phyloP scores from a whole-genome alignment of 805 yeast species.

The Ogataea pignaliae region DNA sequence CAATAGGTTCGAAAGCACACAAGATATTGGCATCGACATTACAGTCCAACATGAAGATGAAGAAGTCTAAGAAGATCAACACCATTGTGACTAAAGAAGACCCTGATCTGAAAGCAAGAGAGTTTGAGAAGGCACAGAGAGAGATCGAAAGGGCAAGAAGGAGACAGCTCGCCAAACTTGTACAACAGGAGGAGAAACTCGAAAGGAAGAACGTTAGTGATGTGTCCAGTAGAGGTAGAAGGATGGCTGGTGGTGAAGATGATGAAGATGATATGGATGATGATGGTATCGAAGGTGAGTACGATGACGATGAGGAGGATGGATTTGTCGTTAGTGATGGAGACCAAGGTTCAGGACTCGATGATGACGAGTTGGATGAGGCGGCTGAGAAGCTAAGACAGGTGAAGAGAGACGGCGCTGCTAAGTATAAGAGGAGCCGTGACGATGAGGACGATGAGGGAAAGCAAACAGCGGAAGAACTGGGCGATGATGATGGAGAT shows the following conservation, averaged over 20 bases:
- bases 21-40: conserved; percentile 71
- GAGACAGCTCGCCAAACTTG: conserved; percentile 49
- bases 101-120: conserved; percentile 65
- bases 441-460: conserved; percentile 41
- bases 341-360: conserved; percentile 28
- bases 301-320: conserved; percentile 29
- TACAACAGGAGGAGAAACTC: conserved; percentile 53
- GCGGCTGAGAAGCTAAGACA: conserved; percentile 57
- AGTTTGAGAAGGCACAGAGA: conserved; percentile 62
- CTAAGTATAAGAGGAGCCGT: conserved; percentile 38
- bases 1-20: conserved; percentile 84
- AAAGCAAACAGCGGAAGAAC: conserved; percentile 35
- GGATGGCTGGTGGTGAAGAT: conserved; percentile 41
- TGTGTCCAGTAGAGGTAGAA: conserved; percentile 23
- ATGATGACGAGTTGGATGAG: conserved; percentile 38
- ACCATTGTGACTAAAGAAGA: conserved; percentile 53
- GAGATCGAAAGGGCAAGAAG: conserved; percentile 61
- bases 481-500: too few relatives aligned
- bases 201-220: conserved; percentile 34
- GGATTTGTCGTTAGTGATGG: conserved; percentile 35
- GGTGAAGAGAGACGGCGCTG: conserved; percentile 53
- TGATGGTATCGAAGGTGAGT: conserved; percentile 21
- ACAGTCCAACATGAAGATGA: conserved; percentile 39
- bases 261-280: conserved; percentile 32
- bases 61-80: conserved; percentile 44